Conservation (phyloP, 768 basidiomycete genomes). For the Inosperma sp. region DNA sequence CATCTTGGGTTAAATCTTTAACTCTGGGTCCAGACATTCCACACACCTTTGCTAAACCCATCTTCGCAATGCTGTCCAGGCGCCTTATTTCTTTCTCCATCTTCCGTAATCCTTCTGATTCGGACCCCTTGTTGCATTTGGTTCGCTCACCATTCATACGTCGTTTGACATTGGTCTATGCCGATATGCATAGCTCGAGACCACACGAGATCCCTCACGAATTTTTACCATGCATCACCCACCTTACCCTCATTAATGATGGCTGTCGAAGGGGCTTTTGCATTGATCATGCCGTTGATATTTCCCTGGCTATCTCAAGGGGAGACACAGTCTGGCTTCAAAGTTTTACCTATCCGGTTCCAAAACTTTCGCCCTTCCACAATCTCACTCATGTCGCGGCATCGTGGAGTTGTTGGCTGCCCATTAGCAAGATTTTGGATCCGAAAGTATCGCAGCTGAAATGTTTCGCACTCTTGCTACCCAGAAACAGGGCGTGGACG, state of each 20-base stretch:
- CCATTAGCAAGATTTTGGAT: neutral
- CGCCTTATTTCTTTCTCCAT: slow-evolving; percentile 5
- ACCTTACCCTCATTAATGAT: slow-evolving; percentile 23
- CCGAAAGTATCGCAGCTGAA: slow-evolving; percentile 3
- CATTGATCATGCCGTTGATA: neutral
- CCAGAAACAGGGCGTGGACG: neutral
- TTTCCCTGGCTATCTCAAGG: neutral
- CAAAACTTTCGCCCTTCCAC: slow-evolving; percentile 6
- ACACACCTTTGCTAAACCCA: slow-evolving; percentile 3
- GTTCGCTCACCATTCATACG: slow-evolving; percentile 9
- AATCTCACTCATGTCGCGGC: slow-evolving; percentile 10
- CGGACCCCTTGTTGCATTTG: slow-evolving; percentile 6
- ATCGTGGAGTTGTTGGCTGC: neutral
- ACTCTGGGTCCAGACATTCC: slow-evolving; percentile 9
- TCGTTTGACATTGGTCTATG: slow-evolving; percentile 13
- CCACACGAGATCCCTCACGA: slow-evolving; percentile 20
- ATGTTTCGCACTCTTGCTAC: slow-evolving; percentile 9
- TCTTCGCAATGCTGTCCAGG: slow-evolving; percentile 8
- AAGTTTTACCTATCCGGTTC: neutral
- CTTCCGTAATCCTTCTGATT: slow-evolving; percentile 1
- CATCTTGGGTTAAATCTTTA: slow-evolving; percentile 10
- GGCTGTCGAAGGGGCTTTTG: slow-evolving; percentile 5
- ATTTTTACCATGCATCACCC: slow-evolving; percentile 22
- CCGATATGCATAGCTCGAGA: neutral
- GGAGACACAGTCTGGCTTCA: neutral